phyloP scores from a whole-genome alignment of 2,329 filamentous ascomycete genomes.

The Fusarium keratoplasticum region DNA sequence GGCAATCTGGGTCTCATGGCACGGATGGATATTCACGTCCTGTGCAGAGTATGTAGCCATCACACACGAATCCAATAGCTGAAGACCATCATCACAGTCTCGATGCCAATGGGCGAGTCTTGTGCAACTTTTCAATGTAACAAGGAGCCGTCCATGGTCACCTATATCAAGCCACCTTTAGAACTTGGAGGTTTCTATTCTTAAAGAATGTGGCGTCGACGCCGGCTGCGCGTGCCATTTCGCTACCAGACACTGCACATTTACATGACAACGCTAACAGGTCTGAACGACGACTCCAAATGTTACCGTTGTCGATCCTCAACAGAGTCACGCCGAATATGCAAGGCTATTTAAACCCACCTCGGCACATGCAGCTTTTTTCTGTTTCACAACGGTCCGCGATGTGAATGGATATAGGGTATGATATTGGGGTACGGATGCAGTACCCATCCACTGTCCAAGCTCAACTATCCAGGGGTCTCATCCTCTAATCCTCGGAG shows the following conservation, averaged over 20 bases:
- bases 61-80: background rate
- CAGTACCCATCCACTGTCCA: background rate
- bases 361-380: background rate
- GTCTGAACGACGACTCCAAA: background rate
- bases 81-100: background rate
- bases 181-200: slow-evolving; percentile 35
- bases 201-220: slow-evolving; percentile 19
- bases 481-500: slow-evolving; percentile 3
- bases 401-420: background rate
- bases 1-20: background rate
- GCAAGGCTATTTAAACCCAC: background rate
- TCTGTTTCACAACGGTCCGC: background rate
- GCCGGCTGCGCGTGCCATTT: slow-evolving; percentile 11
- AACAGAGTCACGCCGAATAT: slow-evolving; percentile 8
- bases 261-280: background rate
- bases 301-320: background rate
- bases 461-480: background rate
- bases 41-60: background rate
- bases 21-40: background rate
- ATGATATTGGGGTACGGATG: background rate
- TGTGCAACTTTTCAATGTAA: background rate
- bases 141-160: background rate
- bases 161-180: background rate
- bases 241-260: background rate
- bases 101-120: background rate